Evolutionary conservation across 148 eudicot genomes (phyloP), one percentile per base, ranked within the genome.

Genomic region (Amaranthus hypochondriacus): DNA sequence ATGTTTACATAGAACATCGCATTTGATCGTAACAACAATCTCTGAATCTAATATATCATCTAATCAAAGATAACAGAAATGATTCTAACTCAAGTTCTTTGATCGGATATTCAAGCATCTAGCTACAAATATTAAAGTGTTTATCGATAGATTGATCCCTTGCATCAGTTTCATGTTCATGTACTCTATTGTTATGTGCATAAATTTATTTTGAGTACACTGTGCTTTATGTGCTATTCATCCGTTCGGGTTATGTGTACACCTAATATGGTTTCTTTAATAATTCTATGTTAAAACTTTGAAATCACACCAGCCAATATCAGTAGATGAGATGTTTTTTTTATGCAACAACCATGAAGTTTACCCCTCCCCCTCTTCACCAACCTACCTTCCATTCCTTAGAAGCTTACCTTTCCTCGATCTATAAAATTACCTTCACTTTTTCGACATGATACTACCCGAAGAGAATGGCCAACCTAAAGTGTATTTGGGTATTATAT

Each of bases 341-440:
- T 28, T 28, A 28, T 28, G 39, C 39, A 87, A 42, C 83, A 79
- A 71, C 75, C 85, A 70, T 62, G 86, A 84, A 66, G 71, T 76
- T 74, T 61, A 77, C 80, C 58, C 73, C 67, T 81, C 88, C 81
- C 82, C 83, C 72, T 78, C 79, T 79, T 78, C 85, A 88, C 89
- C 89, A 86, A 90, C 84, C 81, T 48, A 55, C 46, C 46, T 56
- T 70, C 13, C 7, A 69, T 78, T 77, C 73, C 71, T 63, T 71
- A 71, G 48, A 66, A 46, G 54, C 54, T 49, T 58, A 49, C 75
- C 63, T 60, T 64, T 50, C 28, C 74, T 66, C 50, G 2, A 60
- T 28, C 15, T 61, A 73, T 76, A 72, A 66, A 70, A 28, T 28
- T 55, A 70, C 46, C 75, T 70, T 13, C 68, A 71, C 21, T 15